These are phyloP conservation scores for Volvox carteri DNA, from an alignment of 163 green algal species.

Conservation along the genomic window DNA sequence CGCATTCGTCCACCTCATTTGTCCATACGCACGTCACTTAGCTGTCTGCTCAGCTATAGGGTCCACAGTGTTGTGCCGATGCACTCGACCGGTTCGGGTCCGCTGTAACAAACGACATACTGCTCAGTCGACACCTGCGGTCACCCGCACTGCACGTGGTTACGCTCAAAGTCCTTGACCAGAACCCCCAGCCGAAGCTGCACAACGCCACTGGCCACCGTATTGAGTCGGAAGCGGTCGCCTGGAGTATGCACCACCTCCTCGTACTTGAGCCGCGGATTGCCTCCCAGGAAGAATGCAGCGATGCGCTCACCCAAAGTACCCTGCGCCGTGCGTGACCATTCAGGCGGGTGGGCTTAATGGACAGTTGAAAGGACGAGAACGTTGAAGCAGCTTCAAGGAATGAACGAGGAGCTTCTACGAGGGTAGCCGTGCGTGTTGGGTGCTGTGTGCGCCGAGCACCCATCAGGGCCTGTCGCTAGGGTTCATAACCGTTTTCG, in stretches of 20 bases:
- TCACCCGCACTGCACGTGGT: slow-evolving; percentile 68
- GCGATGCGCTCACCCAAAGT: slow-evolving; percentile 71
- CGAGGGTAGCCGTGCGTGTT: no score
- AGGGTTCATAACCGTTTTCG: no score
- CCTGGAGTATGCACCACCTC: slow-evolving; percentile 80
- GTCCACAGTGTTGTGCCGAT: no score
- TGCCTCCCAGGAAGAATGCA: slow-evolving; percentile 81
- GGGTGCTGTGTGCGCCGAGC: no score
- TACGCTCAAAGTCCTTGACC: slow-evolving; percentile 77
- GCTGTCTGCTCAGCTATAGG: no score
- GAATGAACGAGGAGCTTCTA: neutral
- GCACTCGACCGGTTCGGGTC: no score
- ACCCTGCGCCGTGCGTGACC: slow-evolving; percentile 70
- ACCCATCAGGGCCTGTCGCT: no score
- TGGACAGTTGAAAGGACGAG: neutral
- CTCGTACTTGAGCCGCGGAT: slow-evolving; percentile 79
- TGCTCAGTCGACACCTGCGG: no score
- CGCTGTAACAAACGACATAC: no score
- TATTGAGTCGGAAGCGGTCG: slow-evolving; percentile 87
- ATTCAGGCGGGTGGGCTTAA: no score
- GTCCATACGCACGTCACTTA: no score
- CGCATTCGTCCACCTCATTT: no score
- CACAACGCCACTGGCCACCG: slow-evolving; percentile 74
- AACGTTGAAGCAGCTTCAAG: neutral
- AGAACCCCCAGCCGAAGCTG: slow-evolving; percentile 77